A percentile compares a stretch with the other conserved stretches of the same genome.
Conservation (phyloP, 1,284 basidiomycete species). For the Farysia itapuensis region DNA sequence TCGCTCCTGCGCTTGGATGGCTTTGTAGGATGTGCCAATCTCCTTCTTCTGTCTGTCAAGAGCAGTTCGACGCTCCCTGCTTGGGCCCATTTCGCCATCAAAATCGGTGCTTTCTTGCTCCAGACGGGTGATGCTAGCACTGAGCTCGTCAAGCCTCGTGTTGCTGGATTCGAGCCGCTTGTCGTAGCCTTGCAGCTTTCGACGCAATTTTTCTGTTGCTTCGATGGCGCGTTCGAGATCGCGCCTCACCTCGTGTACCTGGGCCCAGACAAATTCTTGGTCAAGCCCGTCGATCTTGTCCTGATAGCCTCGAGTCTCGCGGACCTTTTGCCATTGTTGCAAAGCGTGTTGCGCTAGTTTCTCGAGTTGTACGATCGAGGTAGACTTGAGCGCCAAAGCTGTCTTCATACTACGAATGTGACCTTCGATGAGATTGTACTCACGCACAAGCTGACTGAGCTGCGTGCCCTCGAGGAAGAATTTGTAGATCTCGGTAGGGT, state of each 20-base stretch:
- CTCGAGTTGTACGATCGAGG: conserved; percentile 74
- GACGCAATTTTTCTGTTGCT: conserved; percentile 24
- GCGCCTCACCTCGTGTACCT: conserved; percentile 72
- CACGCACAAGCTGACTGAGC: conserved; percentile 79
- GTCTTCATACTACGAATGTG: conserved; percentile 46
- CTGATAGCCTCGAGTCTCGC: conserved; percentile 72
- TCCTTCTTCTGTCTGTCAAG: conserved; percentile 52
- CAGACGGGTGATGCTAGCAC: conserved; percentile 24
- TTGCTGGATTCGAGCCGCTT: conserved; percentile 16
- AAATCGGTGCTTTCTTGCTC: conserved; percentile 18
- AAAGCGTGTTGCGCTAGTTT: conserved; percentile 68
- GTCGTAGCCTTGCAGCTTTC: conserved; percentile 26
- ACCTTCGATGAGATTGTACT: conserved; percentile 74
- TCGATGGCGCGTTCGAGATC: conserved; percentile 30
- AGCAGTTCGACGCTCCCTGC: conserved; percentile 29
- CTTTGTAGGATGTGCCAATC: conserved; percentile 62
- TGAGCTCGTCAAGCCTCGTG: conserved; percentile 17
- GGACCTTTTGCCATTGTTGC: conserved; percentile 71
- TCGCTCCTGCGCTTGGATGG: conserved; percentile 27
- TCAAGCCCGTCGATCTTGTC: conserved; percentile 72
- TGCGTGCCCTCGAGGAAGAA: conserved; percentile 94
- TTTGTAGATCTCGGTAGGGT: conserved; percentile 79
- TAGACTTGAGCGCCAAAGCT: conserved; percentile 61
- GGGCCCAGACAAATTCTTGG: conserved; percentile 84
- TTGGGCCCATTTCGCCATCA: conserved; percentile 20